A percentile compares a stretch with the other conserved stretches of the same genome.
phyloP scores from a whole-genome alignment of 2,329 filamentous ascomycete genomes.

The Curvularia hawaiiensis region DNA sequence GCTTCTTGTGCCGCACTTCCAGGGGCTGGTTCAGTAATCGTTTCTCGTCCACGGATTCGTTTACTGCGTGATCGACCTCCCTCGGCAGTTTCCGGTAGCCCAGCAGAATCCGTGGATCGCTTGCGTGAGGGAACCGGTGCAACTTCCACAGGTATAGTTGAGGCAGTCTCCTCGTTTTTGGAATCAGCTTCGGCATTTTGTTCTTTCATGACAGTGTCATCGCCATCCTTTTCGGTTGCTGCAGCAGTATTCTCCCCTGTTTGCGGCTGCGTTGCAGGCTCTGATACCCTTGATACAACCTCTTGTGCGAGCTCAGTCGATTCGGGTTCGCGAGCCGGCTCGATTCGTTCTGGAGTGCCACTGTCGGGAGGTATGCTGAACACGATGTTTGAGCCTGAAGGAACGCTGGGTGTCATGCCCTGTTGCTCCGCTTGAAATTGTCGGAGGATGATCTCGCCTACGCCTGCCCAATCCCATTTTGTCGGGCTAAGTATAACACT shows the following conservation, averaged over 20 bases:
- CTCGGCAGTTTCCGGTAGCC: slow-evolving; percentile 62
- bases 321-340: slow-evolving; percentile 6
- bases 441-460: slow-evolving; percentile 56
- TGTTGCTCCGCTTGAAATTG: slow-evolving; percentile 50
- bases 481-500: slow-evolving; percentile 41
- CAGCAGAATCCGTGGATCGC: slow-evolving; percentile 64
- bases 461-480: slow-evolving; percentile 54
- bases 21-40: slow-evolving; percentile 53
- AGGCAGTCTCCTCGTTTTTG: slow-evolving; percentile 25
- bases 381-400: slow-evolving; percentile 49
- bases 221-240: slow-evolving; percentile 14
- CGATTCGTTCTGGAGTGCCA: slow-evolving; percentile 25
- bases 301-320: slow-evolving; percentile 11
- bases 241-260: slow-evolving; percentile 4
- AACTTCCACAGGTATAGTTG: slow-evolving; percentile 33
- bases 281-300: slow-evolving; percentile 5
- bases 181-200: slow-evolving; percentile 16
- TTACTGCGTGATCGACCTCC: slow-evolving; percentile 64
- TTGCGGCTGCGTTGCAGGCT: slow-evolving; percentile 12
- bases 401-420: slow-evolving; percentile 32
- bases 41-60: slow-evolving; percentile 64
- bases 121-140: slow-evolving; percentile 58
- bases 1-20: slow-evolving; percentile 58
- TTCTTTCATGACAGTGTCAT: slow-evolving; percentile 30
- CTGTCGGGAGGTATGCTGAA: slow-evolving; percentile 48